These are phyloP conservation scores for Phytophthora chlamydospora DNA, from an alignment of 352 stramenopile genomes.

Conservation along the genomic window DNA sequence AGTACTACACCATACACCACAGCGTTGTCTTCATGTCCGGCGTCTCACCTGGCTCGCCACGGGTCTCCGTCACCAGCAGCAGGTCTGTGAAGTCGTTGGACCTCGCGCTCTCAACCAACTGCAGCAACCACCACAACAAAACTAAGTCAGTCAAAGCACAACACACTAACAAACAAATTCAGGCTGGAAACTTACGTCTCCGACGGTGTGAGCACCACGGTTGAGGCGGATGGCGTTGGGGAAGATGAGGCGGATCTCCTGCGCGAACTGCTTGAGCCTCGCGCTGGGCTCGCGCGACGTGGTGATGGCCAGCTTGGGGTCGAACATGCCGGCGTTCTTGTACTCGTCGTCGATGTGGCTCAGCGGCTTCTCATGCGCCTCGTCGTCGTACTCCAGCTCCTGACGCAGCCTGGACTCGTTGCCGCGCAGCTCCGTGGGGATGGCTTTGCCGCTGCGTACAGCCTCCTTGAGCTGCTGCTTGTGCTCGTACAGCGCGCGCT, in stretches of 20 bases:
- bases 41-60: constrained; percentile 93
- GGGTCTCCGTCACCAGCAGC: constrained; percentile 98
- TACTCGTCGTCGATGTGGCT: constrained; percentile 99
- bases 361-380: constrained; percentile 85
- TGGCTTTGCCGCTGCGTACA: constrained; percentile 93
- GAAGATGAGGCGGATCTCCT: constrained; percentile 99
- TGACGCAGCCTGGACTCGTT: constrained; percentile 93
- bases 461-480: constrained; percentile 97
- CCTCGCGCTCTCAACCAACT: constrained; percentile 97
- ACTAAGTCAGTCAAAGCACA: not conserved
- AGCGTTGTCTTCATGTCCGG: not conserved
- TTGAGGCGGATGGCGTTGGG: constrained; percentile 99
- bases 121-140: constrained; percentile 35
- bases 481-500: constrained; percentile 96
- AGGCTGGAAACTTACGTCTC: constrained; percentile 53
- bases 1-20: not conserved
- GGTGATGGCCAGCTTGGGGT: constrained; percentile 98
- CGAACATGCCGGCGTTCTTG: constrained; percentile 96
- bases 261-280: constrained; percentile 99
- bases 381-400: constrained; percentile 93
- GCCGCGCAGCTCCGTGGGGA: constrained; percentile 97
- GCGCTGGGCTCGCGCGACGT: constrained; percentile 97
- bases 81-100: constrained; percentile 98
- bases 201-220: constrained; percentile 95
- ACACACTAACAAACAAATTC: not conserved